phyloP scores from a whole-genome alignment of 2,329 filamentous ascomycete species.

The Colletotrichum sublineola region DNA sequence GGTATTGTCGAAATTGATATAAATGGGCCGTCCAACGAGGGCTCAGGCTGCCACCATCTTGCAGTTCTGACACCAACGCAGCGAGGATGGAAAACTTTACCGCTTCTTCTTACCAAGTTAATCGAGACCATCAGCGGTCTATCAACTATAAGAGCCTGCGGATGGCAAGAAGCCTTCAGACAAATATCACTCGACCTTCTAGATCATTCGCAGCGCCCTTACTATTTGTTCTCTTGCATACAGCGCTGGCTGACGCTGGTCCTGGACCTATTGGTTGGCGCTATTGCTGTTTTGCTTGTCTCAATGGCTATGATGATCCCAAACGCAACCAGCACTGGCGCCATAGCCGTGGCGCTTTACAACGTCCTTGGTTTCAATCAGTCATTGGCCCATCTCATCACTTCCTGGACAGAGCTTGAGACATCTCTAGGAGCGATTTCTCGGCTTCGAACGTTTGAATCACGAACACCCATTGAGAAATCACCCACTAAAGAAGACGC shows the following conservation, averaged over 20 bases:
- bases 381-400: conserved; percentile 44
- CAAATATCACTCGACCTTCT: conserved; percentile 22
- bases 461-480: conserved; percentile 38
- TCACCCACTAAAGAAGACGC: conserved; percentile 15
- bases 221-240: conserved; percentile 60
- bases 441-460: conserved; percentile 43
- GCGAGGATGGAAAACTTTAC: conserved; percentile 30
- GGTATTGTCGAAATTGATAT: neutral
- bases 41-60: too few species aligned
- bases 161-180: conserved; percentile 42
- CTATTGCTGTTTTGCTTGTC: conserved; percentile 44
- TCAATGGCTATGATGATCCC: conserved; percentile 24
- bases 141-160: conserved; percentile 48
- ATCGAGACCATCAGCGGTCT: conserved; percentile 54
- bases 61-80: neutral
- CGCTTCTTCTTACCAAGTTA: conserved; percentile 57
- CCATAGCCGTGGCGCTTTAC: conserved; percentile 49
- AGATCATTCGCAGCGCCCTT: conserved; percentile 48
- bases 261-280: conserved; percentile 55
- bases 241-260: conserved; percentile 64
- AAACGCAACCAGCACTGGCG: conserved; percentile 33
- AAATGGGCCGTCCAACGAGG: neutral
- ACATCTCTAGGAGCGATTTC: conserved; percentile 46
- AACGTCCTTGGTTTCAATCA: conserved; percentile 50
- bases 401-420: conserved; percentile 45